Evolutionary conservation across 202 grass and related monocot species (phyloP).

Genomic region (Bolboschoenoplectus hybrid): DNA sequence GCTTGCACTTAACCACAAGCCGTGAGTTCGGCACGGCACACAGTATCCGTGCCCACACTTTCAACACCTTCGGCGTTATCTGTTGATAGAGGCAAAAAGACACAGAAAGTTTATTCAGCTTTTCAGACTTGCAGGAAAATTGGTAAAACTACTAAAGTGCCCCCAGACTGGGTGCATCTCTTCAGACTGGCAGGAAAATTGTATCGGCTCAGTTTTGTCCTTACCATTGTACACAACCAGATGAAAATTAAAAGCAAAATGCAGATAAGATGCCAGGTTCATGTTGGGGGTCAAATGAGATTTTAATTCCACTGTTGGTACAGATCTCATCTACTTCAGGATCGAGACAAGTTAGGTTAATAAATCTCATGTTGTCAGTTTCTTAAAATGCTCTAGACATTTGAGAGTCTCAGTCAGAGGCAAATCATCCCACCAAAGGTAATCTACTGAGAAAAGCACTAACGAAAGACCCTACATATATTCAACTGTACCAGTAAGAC

Average conservation of each 20-base stretch:
- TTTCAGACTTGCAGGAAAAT: no score
- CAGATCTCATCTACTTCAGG: neutral
- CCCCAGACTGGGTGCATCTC: neutral
- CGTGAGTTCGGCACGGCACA: slow-evolving; percentile 87
- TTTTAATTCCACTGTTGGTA: neutral
- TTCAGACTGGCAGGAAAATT: slow-evolving; percentile 6
- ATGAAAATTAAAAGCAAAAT: neutral
- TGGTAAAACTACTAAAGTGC: slow-evolving; percentile 18
- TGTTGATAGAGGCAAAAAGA: slow-evolving; percentile 44
- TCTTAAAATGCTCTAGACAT: neutral
- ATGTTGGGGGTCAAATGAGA: neutral
- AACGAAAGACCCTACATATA: neutral
- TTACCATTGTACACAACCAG: neutral
- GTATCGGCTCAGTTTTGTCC: neutral
- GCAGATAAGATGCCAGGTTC: slow-evolving; percentile 10
- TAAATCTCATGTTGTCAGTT: neutral
- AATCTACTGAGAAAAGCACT: slow-evolving; percentile 9
- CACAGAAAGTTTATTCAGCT: neutral
- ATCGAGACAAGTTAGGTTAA: neutral
- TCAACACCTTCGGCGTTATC: slow-evolving; percentile 95
- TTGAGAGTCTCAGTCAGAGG: slow-evolving; percentile 7
- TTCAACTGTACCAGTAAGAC: neutral
- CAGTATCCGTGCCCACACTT: slow-evolving; percentile 92
- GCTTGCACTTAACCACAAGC: slow-evolving; percentile 96
- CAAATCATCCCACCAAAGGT: neutral